These are phyloP conservation scores for Tilletia walkeri DNA, from an alignment of 1,284 basidiomycete species.

Conservation along the genomic window DNA sequence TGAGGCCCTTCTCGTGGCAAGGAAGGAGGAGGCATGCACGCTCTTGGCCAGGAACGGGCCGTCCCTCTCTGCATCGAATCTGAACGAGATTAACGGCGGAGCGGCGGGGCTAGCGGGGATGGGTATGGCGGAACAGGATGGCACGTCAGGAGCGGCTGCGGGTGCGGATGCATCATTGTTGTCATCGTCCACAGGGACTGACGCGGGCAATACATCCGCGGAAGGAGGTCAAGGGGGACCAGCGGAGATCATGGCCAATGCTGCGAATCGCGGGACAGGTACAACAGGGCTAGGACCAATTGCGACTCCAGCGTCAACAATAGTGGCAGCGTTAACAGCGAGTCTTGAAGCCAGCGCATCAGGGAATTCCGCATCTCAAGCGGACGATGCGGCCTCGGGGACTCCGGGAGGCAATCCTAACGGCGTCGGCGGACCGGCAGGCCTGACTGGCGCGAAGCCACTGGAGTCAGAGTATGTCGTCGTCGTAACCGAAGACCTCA, in stretches of 20 bases:
- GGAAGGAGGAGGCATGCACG: constrained; percentile 44
- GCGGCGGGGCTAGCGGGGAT: too few species aligned
- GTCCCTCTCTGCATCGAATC: background rate
- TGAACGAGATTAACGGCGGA: background rate
- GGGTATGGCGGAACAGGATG: background rate
- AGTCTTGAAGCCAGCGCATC: too few species aligned
- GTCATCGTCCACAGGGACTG: background rate
- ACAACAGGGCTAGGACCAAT: background rate
- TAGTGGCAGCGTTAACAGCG: background rate
- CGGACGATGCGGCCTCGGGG: constrained; percentile 22
- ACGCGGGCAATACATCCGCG: background rate
- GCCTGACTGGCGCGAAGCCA: background rate
- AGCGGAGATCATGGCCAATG: background rate
- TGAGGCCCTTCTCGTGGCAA: constrained; percentile 50
- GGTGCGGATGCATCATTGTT: background rate
- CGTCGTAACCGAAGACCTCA: constrained; percentile 48
- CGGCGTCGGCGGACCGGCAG: too few species aligned
- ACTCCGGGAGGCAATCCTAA: constrained; percentile 26
- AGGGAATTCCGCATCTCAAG: background rate
- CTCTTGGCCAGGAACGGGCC: constrained; percentile 2
- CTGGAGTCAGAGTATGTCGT: constrained; percentile 35
- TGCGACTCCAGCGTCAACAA: background rate
- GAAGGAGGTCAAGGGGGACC: background rate
- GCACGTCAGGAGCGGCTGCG: background rate
- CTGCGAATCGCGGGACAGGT: background rate